A percentile compares a stretch with the other conserved stretches of the same genome.
Conservation (phyloP, 371 early-diverging fungal genomes). For the Rhizopus microsporus region DNA sequence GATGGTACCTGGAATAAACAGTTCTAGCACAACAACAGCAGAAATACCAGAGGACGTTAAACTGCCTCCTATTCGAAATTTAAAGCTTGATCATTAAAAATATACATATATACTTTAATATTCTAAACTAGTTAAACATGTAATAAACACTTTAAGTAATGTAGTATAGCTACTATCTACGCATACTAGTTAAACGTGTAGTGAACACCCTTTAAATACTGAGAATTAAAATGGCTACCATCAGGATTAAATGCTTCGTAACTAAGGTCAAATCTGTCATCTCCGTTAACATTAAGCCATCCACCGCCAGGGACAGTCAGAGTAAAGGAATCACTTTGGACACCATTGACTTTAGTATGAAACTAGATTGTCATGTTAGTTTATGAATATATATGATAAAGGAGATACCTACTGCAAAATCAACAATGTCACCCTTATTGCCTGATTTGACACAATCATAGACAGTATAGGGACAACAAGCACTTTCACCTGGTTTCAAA, state of each 20-base stretch:
- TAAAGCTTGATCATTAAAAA: not conserved
- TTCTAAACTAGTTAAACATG: not conserved
- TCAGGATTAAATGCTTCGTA: conserved; percentile 3
- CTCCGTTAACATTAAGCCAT: not conserved
- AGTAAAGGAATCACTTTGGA: not conserved
- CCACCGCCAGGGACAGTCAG: not conserved
- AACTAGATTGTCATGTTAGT: not conserved
- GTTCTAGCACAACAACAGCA: not conserved
- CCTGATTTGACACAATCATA: conserved; percentile 9
- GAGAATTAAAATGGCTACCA: not conserved
- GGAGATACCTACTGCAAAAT: conserved; percentile 4
- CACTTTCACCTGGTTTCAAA: conserved; percentile 8
- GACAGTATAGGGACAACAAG: conserved; percentile 19
- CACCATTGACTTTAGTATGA: not conserved
- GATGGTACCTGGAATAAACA: conserved; percentile 30
- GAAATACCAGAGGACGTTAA: conserved; percentile 10
- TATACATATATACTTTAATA: not conserved
- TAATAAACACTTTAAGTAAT: not conserved
- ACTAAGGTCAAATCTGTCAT: not conserved
- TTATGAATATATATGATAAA: not conserved
- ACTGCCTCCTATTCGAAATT: conserved; percentile 36
- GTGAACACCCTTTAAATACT: not conserved
- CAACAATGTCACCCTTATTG: not conserved
- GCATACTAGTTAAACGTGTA: no score
- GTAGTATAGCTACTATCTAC: no score